These are phyloP conservation scores for Pisolithus sp. DNA, from an alignment of 768 basidiomycete species.

Conservation along the genomic window DNA sequence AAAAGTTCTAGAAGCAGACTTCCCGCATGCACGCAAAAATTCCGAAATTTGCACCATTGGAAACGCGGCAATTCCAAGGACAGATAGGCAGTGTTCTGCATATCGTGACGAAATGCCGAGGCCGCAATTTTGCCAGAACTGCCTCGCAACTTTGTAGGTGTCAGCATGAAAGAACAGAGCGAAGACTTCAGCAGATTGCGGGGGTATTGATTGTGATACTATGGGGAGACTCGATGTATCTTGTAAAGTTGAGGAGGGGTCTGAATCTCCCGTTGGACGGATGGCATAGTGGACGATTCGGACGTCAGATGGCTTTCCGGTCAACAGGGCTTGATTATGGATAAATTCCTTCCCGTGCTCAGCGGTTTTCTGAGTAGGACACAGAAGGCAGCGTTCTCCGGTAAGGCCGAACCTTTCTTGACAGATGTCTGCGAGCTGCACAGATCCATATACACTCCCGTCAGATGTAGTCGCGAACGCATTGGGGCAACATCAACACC, in stretches of 20 bases:
- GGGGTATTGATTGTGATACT: slow-evolving; percentile 19
- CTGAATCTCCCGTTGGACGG: slow-evolving; percentile 45
- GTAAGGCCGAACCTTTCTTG: slow-evolving; percentile 68
- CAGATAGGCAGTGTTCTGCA: slow-evolving; percentile 76
- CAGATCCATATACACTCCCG: not conserved
- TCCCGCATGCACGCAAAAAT: slow-evolving; percentile 14
- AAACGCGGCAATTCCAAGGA: slow-evolving; percentile 39
- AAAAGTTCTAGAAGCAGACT: slow-evolving; percentile 34
- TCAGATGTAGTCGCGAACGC: not conserved
- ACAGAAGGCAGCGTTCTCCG: slow-evolving; percentile 73
- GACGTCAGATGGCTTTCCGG: slow-evolving; percentile 38
- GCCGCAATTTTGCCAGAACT: slow-evolving; percentile 96
- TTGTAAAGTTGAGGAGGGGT: slow-evolving; percentile 1
- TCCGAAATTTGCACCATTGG: slow-evolving; percentile 26
- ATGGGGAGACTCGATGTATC: slow-evolving; percentile 3
- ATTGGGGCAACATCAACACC: slow-evolving; percentile 37
- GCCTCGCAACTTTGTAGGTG: slow-evolving; percentile 61
- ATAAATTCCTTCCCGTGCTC: slow-evolving; percentile 73
- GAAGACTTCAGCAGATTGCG: slow-evolving; percentile 56
- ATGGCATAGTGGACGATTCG: slow-evolving; percentile 68
- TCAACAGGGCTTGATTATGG: slow-evolving; percentile 38
- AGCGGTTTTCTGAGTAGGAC: slow-evolving; percentile 67
- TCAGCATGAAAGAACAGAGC: slow-evolving; percentile 74
- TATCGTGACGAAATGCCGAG: slow-evolving; percentile 83
- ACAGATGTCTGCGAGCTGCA: slow-evolving; percentile 71